Evolutionary conservation across 169 alveolate genomes (phyloP).

Genomic region (Plasmodium sp.): DNA sequence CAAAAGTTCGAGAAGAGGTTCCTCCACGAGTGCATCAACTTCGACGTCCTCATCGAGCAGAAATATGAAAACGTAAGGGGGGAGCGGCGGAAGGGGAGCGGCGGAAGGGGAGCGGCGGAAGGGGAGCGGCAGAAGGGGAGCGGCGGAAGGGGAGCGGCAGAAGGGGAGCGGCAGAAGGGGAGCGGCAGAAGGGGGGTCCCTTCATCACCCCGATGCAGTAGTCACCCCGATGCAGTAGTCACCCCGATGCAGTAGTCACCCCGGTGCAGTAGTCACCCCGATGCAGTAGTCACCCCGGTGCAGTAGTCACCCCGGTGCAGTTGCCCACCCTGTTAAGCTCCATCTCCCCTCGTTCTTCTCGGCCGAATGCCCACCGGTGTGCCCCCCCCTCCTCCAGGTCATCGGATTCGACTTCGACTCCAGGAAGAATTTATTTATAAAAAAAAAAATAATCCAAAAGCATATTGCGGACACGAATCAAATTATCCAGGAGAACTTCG

Average conservation of each 20-base stretch:
- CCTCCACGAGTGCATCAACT: constrained; percentile 38
- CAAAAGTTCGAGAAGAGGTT: constrained; percentile 31
- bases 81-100: neutral
- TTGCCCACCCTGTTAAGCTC: neutral
- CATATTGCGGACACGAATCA: constrained; percentile 34
- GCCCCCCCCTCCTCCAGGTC: constrained; percentile 3
- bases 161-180: too few species aligned
- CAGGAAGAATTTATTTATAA: constrained; percentile 35
- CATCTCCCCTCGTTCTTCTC: neutral
- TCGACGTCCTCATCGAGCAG: constrained; percentile 53
- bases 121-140: too few species aligned
- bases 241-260: too few species aligned
- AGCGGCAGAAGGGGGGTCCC: too few species aligned
- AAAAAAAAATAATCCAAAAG: constrained; percentile 44
- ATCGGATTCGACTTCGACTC: constrained; percentile 59
- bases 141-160: too few species aligned
- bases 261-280: too few species aligned
- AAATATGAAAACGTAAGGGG: constrained; percentile 46
- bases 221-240: too few species aligned
- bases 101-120: too few species aligned
- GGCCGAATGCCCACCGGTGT: neutral
- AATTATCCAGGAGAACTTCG: constrained; percentile 16
- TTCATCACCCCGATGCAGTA: too few species aligned
- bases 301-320: neutral
- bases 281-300: too few species aligned